A percentile compares a stretch with the other conserved stretches of the same genome.
Conservation (phyloP, 148 eudicot species). For the Rhododendron griersonianum region DNA sequence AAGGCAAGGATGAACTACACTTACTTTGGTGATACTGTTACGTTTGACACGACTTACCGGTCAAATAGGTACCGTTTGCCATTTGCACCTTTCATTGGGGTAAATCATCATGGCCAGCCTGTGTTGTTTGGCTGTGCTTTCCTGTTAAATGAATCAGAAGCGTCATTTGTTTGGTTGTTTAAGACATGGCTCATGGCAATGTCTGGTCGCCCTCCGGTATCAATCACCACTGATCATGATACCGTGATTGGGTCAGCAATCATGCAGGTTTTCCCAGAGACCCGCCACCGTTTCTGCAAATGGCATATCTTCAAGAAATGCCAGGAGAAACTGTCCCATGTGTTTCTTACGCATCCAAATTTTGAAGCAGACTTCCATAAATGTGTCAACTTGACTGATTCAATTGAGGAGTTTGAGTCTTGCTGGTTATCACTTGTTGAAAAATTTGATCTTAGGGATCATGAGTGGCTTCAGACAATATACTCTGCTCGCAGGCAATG, state of each 20-base stretch:
- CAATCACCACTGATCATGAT: constrained; percentile 59
- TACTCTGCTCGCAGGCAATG: constrained; percentile 47
- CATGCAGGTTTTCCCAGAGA: constrained; percentile 46
- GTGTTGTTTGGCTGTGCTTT: constrained; percentile 63
- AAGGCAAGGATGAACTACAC: constrained; percentile 43
- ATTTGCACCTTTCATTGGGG: constrained; percentile 53
- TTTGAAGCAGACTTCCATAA: constrained; percentile 59
- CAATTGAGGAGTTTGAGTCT: constrained; percentile 46
- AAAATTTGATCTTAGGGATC: constrained; percentile 42
- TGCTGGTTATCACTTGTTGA: constrained; percentile 55
- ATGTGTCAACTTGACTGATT: constrained; percentile 50
- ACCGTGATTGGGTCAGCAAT: constrained; percentile 42
- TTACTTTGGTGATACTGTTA: constrained; percentile 58
- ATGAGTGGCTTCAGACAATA: constrained; percentile 46
- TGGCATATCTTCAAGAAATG: constrained; percentile 62
- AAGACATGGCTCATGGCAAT: constrained; percentile 52
- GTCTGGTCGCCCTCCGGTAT: constrained; percentile 44
- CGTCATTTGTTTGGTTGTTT: constrained; percentile 53
- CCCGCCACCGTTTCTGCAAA: constrained; percentile 61
- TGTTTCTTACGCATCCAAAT: constrained; percentile 45
- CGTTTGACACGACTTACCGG: constrained; percentile 56
- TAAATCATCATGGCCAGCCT: constrained; percentile 59
- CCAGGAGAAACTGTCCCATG: constrained; percentile 53
- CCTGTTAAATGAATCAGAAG: constrained; percentile 44
- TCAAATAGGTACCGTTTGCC: constrained; percentile 56